These are phyloP conservation scores for Coprinopsis marcescibilis DNA, from an alignment of 768 basidiomycete species.

Conservation along the genomic window DNA sequence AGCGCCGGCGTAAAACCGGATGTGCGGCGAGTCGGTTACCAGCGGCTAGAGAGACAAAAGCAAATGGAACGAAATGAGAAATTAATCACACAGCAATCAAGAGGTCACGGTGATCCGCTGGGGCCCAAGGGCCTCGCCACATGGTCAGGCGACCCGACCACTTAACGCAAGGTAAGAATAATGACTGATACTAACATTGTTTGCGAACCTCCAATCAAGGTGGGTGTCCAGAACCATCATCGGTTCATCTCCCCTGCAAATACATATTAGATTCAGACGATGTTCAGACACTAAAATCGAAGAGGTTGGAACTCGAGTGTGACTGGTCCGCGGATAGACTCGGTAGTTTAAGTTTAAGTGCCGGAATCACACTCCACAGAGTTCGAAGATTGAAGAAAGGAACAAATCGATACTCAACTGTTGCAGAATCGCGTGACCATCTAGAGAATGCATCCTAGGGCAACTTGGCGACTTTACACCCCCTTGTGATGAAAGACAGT, in stretches of 20 bases:
- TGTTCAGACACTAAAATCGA: too few species aligned
- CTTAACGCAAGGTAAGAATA: too few species aligned
- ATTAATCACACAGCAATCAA: not conserved
- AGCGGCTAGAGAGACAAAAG: constrained; percentile 51
- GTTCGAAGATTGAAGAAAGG: not conserved
- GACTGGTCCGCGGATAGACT: not conserved
- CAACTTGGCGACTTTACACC: constrained; percentile 35
- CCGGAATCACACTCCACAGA: too few species aligned
- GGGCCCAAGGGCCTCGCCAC: too few species aligned
- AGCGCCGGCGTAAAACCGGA: constrained; percentile 90
- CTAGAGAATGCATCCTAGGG: constrained; percentile 64
- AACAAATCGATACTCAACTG: constrained; percentile 37
- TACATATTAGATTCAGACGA: constrained; percentile 7
- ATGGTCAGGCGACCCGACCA: too few species aligned
- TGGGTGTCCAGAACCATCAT: constrained; percentile 76
- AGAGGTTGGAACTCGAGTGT: too few species aligned
- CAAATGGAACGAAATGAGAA: not conserved
- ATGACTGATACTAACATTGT: constrained; percentile 51
- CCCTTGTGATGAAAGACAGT: constrained; percentile 27
- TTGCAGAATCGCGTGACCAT: constrained; percentile 78
- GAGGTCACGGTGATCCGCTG: too few species aligned
- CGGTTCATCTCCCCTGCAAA: constrained; percentile 72
- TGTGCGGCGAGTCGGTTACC: constrained; percentile 56
- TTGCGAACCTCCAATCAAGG: constrained; percentile 83
- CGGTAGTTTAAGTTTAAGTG: too few species aligned